Evolutionary conservation across 495 filamentous ascomycete genomes (phyloP).

Genomic region (Trichocladium antarcticum): DNA sequence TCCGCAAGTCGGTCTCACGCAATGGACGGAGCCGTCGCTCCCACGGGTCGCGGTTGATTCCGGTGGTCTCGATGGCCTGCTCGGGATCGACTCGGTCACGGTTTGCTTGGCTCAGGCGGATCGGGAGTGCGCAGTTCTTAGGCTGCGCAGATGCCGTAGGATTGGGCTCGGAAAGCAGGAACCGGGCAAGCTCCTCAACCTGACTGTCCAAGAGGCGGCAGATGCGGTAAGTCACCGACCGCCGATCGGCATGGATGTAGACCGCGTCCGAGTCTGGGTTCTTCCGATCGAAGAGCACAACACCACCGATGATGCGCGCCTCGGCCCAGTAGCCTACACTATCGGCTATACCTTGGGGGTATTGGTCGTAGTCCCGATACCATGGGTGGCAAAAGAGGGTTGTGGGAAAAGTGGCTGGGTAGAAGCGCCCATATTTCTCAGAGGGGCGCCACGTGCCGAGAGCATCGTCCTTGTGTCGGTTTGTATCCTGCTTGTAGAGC

Average conservation of each 20-base stretch:
- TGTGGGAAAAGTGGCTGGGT: not conserved
- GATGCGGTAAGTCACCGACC: no score
- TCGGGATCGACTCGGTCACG: no score
- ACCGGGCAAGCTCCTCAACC: no score
- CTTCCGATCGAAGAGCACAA: not conserved
- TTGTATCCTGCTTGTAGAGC: not conserved
- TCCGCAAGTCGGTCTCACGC: not conserved
- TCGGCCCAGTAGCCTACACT: not conserved
- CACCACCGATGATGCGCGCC: not conserved
- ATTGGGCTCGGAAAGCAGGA: no score
- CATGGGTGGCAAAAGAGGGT: conserved; percentile 2
- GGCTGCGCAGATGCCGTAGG: no score
- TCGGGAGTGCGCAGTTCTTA: no score
- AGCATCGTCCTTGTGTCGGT: not conserved
- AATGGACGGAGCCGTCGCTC: not conserved
- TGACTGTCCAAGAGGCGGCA: no score
- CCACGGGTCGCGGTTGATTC: no score
- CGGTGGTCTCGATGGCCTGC: no score
- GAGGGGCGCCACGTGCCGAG: not conserved
- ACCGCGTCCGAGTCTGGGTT: not conserved
- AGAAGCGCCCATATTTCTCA: not conserved
- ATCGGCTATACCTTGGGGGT: not conserved
- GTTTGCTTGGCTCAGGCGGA: no score
- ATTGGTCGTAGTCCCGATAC: not conserved
- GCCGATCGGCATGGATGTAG: no score